These are phyloP conservation scores for Hemileccinum impolitum DNA, from an alignment of 768 basidiomycete genomes.

Conservation along the genomic window DNA sequence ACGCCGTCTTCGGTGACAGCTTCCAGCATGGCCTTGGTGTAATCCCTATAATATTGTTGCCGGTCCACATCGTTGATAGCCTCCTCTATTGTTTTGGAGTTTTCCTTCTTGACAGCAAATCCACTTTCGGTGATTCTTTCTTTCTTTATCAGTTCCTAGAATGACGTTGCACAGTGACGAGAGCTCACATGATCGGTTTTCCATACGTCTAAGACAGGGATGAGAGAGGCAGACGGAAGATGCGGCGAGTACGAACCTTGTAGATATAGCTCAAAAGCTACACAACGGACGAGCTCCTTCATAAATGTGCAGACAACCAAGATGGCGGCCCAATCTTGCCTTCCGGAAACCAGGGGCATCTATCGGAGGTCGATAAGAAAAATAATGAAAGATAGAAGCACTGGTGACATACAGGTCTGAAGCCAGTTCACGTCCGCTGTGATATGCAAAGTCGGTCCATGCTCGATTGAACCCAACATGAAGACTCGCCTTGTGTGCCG, in stretches of 20 bases:
- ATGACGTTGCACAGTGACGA: neutral
- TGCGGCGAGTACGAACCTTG: conserved; percentile 37
- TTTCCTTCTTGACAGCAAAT: conserved; percentile 69
- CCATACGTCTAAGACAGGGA: conserved; percentile 34
- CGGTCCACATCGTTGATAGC: conserved; percentile 60
- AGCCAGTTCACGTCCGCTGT: conserved; percentile 67
- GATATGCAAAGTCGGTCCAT: no score
- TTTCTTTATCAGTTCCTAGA: conserved; percentile 20
- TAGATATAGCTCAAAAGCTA: conserved; percentile 67
- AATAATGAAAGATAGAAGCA: no score
- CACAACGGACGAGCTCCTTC: neutral
- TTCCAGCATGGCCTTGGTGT: conserved; percentile 49
- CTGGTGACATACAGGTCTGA: conserved; percentile 54
- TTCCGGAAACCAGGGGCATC: conserved; percentile 67
- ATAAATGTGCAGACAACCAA: no score
- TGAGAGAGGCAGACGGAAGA: no score
- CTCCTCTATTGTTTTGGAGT: conserved; percentile 48
- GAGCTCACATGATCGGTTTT: conserved; percentile 54
- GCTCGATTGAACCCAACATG: neutral
- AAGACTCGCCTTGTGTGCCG: conserved; percentile 53
- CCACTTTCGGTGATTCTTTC: conserved; percentile 75
- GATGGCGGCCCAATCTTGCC: conserved; percentile 31
- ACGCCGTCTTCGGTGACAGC: conserved; percentile 66
- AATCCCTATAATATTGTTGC: conserved; percentile 65
- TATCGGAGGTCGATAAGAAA: conserved; percentile 13